Evolutionary conservation across 805 yeast species (phyloP).

Genomic region (Candida maris): DNA sequence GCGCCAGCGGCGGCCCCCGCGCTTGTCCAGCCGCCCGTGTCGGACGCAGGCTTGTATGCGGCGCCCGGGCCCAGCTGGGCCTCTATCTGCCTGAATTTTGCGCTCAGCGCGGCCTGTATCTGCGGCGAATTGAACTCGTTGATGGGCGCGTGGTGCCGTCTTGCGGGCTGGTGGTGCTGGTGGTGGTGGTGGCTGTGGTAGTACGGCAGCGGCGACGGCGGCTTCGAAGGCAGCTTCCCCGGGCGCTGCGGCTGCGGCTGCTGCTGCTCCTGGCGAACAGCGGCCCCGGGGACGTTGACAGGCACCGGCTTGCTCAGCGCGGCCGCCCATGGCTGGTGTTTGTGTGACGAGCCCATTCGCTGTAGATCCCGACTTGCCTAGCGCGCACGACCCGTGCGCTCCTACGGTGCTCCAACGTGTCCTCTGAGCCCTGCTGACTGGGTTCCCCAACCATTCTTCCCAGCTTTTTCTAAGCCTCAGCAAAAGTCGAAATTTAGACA

Average conservation of each 20-base stretch:
- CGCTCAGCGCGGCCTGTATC: conserved; percentile 12
- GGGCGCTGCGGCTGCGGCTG: no score
- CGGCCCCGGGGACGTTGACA: not conserved
- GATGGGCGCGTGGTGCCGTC: conserved; percentile 12
- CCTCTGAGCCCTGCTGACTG: no score
- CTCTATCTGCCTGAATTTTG: conserved; percentile 16
- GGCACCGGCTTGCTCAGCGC: conserved; percentile 8
- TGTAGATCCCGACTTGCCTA: no score
- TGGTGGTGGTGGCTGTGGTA: not conserved
- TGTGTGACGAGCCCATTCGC: no score
- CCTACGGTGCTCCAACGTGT: no score
- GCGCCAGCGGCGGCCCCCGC: conserved; percentile 3
- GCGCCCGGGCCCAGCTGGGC: conserved; percentile 11
- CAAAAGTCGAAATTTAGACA: no score
- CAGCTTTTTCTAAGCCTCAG: no score
- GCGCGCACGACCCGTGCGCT: no score
- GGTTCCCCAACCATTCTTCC: no score
- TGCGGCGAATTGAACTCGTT: conserved; percentile 18
- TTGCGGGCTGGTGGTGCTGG: conserved; percentile 3
- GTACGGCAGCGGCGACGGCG: conserved; percentile 1
- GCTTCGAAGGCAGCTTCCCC: conserved; percentile 9
- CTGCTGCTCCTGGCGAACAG: not conserved
- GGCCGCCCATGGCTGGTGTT: conserved; percentile 16
- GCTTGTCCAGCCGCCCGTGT: conserved; percentile 10
- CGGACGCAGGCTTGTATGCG: conserved; percentile 7